These are phyloP conservation scores for Parsonsia alboflavescens DNA, from an alignment of 257 asterid species.

Conservation along the genomic window DNA sequence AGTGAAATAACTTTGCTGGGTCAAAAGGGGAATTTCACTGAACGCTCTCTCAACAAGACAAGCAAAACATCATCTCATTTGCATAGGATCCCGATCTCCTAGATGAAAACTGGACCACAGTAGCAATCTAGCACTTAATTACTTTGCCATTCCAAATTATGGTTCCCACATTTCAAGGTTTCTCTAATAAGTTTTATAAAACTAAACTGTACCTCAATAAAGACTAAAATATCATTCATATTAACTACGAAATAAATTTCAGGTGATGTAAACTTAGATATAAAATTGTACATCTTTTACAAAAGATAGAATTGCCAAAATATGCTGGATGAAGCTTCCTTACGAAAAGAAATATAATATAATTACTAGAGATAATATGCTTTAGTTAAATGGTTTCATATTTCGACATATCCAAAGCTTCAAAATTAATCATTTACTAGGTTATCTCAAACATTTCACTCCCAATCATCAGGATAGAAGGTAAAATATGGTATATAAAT, in stretches of 20 bases:
- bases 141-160: neutral
- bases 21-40: neutral
- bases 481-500: neutral
- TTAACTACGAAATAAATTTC: no score
- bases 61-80: no score
- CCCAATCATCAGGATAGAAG: neutral
- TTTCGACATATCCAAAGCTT: neutral
- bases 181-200: neutral
- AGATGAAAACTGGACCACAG: neutral
- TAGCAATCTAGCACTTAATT: neutral
- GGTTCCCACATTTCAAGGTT: neutral
- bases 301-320: neutral
- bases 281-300: no score
- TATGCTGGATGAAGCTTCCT: neutral
- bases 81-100: neutral
- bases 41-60: neutral
- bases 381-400: neutral
- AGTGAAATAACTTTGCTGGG: neutral
- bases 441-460: neutral
- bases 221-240: neutral
- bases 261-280: neutral
- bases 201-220: neutral
- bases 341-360: no score
- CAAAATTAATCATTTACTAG: no score
- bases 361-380: neutral